These are phyloP conservation scores for Kodamaea fukazawae DNA, from an alignment of 805 yeast species.

Conservation along the genomic window DNA sequence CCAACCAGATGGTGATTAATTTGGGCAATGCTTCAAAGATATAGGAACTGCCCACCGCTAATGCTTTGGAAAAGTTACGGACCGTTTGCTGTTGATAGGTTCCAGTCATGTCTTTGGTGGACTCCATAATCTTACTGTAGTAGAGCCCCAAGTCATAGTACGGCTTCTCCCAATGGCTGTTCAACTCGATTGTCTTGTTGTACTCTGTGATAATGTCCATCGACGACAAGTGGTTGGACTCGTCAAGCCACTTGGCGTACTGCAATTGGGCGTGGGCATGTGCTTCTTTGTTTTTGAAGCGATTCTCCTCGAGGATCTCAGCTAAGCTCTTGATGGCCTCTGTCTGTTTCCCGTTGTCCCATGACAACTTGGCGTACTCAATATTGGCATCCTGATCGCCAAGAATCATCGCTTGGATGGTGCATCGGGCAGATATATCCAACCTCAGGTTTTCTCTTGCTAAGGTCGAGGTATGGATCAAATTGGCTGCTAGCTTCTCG, in stretches of 20 bases:
- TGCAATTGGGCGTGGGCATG: slow-evolving; percentile 58
- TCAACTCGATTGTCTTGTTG: slow-evolving; percentile 51
- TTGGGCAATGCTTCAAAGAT: slow-evolving; percentile 86
- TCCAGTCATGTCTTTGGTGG: slow-evolving; percentile 51
- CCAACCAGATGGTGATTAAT: slow-evolving; percentile 88
- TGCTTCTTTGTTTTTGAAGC: slow-evolving; percentile 16
- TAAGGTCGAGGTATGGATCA: slow-evolving; percentile 58
- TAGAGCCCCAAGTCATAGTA: slow-evolving; percentile 78
- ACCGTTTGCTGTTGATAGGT: slow-evolving; percentile 55
- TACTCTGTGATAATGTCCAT: slow-evolving; percentile 71
- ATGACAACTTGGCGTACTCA: slow-evolving; percentile 77
- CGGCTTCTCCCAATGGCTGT: slow-evolving; percentile 70
- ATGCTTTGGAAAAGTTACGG: slow-evolving; percentile 53
- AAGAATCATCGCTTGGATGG: slow-evolving; percentile 55
- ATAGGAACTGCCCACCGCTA: slow-evolving; percentile 60
- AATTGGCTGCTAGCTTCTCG: slow-evolving; percentile 45
- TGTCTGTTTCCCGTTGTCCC: slow-evolving; percentile 87
- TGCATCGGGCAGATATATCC: slow-evolving; percentile 68
- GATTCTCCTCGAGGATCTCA: slow-evolving; percentile 30
- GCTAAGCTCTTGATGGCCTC: slow-evolving; percentile 72
- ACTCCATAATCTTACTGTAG: slow-evolving; percentile 71
- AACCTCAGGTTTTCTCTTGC: slow-evolving; percentile 67
- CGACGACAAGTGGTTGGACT: slow-evolving; percentile 79
- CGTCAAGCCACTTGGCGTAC: slow-evolving; percentile 86
- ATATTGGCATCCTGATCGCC: slow-evolving; percentile 51